phyloP scores from a whole-genome alignment of 2,329 filamentous ascomycete species.

The Chaetomium globosum region DNA sequence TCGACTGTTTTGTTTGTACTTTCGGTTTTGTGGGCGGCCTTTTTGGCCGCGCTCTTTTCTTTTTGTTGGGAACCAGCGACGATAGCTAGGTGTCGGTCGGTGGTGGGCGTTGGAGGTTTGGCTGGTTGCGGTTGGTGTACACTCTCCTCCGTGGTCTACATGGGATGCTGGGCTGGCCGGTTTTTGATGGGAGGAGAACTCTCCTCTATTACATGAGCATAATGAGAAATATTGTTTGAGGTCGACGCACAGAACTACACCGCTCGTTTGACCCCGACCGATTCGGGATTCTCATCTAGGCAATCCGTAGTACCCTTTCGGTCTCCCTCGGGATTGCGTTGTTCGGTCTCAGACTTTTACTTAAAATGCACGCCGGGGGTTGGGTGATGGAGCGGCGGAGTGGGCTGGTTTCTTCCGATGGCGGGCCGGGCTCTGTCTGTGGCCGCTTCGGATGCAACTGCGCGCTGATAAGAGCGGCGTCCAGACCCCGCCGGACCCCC shows the following conservation, averaged over 20 bases:
- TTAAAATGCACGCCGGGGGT: background rate
- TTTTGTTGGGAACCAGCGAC: slow-evolving; percentile 9
- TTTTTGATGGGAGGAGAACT: background rate
- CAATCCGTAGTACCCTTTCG: background rate
- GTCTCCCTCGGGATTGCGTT: slow-evolving; percentile 7
- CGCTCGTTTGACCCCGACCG: too few species aligned
- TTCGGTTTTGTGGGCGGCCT: background rate
- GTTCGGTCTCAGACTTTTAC: background rate
- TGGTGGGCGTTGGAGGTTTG: slow-evolving; percentile 9
- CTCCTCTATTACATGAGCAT: background rate
- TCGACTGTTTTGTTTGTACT: background rate
- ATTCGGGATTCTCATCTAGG: slow-evolving; percentile 2
- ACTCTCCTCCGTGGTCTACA: background rate
- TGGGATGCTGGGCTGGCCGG: background rate
- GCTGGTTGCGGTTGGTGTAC: slow-evolving; percentile 1
- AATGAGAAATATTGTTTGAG: background rate
- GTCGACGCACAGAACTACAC: background rate
- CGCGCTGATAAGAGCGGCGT: slow-evolving; percentile 15
- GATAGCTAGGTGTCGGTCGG: slow-evolving; percentile 1
- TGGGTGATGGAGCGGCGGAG: background rate
- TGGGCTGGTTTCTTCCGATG: slow-evolving; percentile 15
- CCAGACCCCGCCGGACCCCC: slow-evolving; percentile 13
- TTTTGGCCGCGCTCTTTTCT: background rate
- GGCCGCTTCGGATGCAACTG: background rate
- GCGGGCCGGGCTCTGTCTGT: slow-evolving; percentile 11